Base-by-base conservation (phyloP, 768 basidiomycete species). In the Pleurotus giganteus region DNA sequence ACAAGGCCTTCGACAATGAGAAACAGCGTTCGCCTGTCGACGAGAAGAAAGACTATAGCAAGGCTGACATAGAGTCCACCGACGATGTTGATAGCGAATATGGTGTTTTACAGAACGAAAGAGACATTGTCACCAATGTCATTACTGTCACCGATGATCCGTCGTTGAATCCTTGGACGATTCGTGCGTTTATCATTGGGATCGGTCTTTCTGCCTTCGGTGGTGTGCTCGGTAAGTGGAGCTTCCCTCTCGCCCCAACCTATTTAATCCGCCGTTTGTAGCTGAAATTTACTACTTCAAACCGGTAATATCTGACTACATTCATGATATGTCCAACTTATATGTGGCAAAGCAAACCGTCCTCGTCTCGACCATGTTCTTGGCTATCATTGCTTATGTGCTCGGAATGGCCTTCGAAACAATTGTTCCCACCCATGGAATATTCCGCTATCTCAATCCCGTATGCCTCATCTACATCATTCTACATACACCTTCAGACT, bases 271-370 rank as follows among this genome's bases (percentile, higher is more conserved):
- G 58, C 19, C 47, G 53, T 44, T 34, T 59, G 15, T 53, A 81
- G 80, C 80, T 29, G 75, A 84, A 58, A 83, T 84, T 24, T 83
- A 82, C 63, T 84, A 83, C 61, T 84, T 82, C 65, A 82, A 83
- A 65, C 80, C 81, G 3, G 81, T 79, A 60, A 54, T n/a, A 68
- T 46, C 6, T 29, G 11, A 31, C 15, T 19, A 4, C 24, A n/a
- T 37, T 12, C 37, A 26, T 9, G n/a, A n/a, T 3, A 42, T 19
- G n/a, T 1, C 4, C 15, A 53, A 50, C 57, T 13, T 28, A 9
- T 8, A 39, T 31, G 13, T 56, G 19, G 27, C 1, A 15, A 44
- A 82, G 80, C 80, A 81, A 80, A 79, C 77, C 0, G 66, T 82
- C 24, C 24, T 63, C 11, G 77, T 83, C 1, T 82, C 80, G 7